Evolutionary conservation across 768 basidiomycete species (phyloP).

Genomic region (Pisolithus microcarpus): DNA sequence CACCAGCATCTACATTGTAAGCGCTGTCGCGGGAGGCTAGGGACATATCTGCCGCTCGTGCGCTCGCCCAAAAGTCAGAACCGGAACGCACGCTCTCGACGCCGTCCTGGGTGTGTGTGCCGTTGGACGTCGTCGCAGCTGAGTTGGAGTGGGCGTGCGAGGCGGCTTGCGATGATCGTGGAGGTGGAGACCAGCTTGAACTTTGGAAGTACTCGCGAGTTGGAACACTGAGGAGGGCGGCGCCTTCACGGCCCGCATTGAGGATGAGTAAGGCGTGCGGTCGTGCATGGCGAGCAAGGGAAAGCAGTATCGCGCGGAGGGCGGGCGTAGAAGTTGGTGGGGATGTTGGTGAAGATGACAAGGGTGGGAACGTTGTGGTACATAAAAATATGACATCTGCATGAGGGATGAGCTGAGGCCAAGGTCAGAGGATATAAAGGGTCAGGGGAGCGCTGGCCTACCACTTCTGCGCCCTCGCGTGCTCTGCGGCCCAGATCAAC

Average conservation of each 20-base stretch:
- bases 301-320: conserved; percentile 72
- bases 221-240: conserved; percentile 73
- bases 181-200: conserved; percentile 55
- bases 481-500: conserved; percentile 69
- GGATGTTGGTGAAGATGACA: conserved; percentile 1
- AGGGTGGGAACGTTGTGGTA: conserved; percentile 20
- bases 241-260: conserved; percentile 74
- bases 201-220: conserved; percentile 84
- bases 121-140: conserved; percentile 9
- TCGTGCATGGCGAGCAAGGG: conserved; percentile 58
- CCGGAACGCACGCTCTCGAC: conserved; percentile 51
- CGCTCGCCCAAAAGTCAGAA: conserved; percentile 70
- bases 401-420: conserved; percentile 64
- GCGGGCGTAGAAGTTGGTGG: conserved; percentile 50
- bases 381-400: conserved; percentile 73
- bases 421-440: background rate
- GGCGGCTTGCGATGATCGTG: background rate
- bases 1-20: conserved; percentile 5
- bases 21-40: conserved; percentile 14
- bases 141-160: conserved; percentile 15
- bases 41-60: conserved; percentile 6
- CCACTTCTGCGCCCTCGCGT: conserved; percentile 73
- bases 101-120: conserved; percentile 19
- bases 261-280: conserved; percentile 76
- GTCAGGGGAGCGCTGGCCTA: conserved; percentile 31